phyloP scores from a whole-genome alignment of 208 protist species.

The Leishmania tropica region DNA sequence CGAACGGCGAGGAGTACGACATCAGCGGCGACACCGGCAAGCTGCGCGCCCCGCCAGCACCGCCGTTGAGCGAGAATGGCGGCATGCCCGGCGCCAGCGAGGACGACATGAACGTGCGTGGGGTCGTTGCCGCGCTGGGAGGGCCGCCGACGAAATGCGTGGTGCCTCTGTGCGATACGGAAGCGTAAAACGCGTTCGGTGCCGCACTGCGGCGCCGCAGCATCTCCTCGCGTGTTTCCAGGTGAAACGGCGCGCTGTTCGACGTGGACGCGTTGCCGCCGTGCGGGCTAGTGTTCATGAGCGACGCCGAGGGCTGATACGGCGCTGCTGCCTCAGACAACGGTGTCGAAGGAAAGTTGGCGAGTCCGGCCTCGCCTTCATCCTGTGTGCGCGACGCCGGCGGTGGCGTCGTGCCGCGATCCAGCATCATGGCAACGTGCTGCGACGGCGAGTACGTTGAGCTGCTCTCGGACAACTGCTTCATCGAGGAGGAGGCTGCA shows the following conservation, averaged over 20 bases:
- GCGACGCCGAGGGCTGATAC: constrained; percentile 16
- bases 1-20: constrained; percentile 34
- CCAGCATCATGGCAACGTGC: constrained; percentile 41
- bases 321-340: constrained; percentile 28
- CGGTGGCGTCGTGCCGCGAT: constrained; percentile 33
- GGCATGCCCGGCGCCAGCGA: constrained; percentile 13
- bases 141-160: constrained; percentile 27
- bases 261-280: constrained; percentile 22
- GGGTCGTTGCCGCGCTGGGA: constrained; percentile 37
- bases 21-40: constrained; percentile 55
- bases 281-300: constrained; percentile 20
- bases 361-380: constrained; percentile 18
- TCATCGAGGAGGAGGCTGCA: constrained; percentile 21
- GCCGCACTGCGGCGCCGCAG: constrained; percentile 72
- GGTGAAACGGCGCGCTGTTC: constrained; percentile 45
- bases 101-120: constrained; percentile 28
- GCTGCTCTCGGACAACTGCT: constrained; percentile 38
- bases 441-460: constrained; percentile 46
- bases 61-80: constrained; percentile 21
- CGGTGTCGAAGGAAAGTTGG: constrained; percentile 36
- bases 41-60: constrained; percentile 28
- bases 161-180: constrained; percentile 34
- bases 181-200: constrained; percentile 55
- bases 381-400: constrained; percentile 15
- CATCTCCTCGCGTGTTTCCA: constrained; percentile 88